Conservation (phyloP, 345 rosid species). For the Isatis tinctoria region DNA sequence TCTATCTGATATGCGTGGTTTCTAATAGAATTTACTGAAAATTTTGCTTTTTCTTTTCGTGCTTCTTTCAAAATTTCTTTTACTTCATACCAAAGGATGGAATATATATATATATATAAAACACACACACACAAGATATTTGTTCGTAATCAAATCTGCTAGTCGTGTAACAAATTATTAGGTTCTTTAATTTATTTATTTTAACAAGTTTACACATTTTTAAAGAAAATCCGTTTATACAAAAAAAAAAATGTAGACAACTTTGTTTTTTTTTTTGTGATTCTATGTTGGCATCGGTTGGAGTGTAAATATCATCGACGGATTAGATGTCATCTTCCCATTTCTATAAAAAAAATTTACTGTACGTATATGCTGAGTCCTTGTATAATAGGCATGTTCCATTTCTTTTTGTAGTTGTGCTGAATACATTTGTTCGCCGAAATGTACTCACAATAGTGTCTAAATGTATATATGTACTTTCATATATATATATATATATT, state of each 20-base stretch:
- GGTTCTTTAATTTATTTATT: not conserved
- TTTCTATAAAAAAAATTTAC: not conserved
- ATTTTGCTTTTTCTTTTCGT: not conserved
- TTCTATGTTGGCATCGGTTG: not conserved
- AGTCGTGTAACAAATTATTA: not conserved
- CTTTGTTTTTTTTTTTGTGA: not conserved
- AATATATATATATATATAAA: not conserved
- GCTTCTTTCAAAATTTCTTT: not conserved
- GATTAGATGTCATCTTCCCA: not conserved
- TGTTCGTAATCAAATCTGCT: not conserved
- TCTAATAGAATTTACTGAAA: constrained; percentile 6
- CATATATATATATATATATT: not conserved
- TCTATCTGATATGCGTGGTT: not conserved
- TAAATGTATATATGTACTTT: not conserved
- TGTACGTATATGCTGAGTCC: not conserved
- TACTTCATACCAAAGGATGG: not conserved
- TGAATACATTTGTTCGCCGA: not conserved
- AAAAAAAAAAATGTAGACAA: not conserved
- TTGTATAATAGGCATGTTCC: not conserved
- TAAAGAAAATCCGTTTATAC: not conserved
- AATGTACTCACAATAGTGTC: not conserved
- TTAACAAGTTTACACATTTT: not conserved
- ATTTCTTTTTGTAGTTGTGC: not conserved
- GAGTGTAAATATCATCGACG: not conserved
- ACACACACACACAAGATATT: not conserved